phyloP scores from a whole-genome alignment of 2,329 filamentous ascomycete genomes.

The Biscogniauxia mediterranea region DNA sequence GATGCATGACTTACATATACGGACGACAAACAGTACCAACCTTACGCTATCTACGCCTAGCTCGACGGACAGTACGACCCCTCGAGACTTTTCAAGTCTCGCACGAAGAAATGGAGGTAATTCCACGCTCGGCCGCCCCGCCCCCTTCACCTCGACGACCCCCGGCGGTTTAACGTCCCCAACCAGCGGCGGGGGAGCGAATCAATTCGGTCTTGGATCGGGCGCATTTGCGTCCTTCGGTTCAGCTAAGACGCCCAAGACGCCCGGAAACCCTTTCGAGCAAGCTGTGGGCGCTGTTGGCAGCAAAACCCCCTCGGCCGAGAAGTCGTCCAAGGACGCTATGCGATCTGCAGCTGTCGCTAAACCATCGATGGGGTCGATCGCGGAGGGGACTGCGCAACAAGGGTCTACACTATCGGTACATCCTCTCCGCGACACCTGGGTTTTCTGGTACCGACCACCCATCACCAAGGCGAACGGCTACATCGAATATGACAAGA shows the following conservation, averaged over 20 bases:
- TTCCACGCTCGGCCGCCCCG: conserved; percentile 72
- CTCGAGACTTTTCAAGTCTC: conserved; percentile 44
- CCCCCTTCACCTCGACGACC: conserved; percentile 75
- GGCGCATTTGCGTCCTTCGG: conserved; percentile 98
- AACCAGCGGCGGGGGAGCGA: conserved; percentile 62
- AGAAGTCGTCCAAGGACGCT: conserved; percentile 60
- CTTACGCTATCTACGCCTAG: conserved; percentile 78
- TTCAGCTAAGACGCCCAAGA: conserved; percentile 82
- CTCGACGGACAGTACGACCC: conserved; percentile 48
- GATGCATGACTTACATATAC: conserved; percentile 2
- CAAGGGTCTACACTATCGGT: conserved; percentile 42
- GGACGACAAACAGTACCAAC: conserved; percentile 68
- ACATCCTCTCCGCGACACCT: conserved; percentile 76
- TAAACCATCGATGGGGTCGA: conserved; percentile 45
- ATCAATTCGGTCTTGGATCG: conserved; percentile 89
- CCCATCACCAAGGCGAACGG: conserved; percentile 93
- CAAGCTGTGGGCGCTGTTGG: conserved; percentile 56
- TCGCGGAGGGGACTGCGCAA: conserved; percentile 42
- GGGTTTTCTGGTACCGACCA: conserved; percentile 97
- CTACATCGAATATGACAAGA: conserved; percentile 92
- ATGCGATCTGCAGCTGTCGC: conserved; percentile 26
- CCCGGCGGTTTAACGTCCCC: conserved; percentile 72
- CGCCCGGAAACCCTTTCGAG: conserved; percentile 77
- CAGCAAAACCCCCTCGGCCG: conserved; percentile 54
- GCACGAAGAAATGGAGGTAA: conserved; percentile 63